Conservation (phyloP, 345 rosid genomes). For the Populus davidiana region DNA sequence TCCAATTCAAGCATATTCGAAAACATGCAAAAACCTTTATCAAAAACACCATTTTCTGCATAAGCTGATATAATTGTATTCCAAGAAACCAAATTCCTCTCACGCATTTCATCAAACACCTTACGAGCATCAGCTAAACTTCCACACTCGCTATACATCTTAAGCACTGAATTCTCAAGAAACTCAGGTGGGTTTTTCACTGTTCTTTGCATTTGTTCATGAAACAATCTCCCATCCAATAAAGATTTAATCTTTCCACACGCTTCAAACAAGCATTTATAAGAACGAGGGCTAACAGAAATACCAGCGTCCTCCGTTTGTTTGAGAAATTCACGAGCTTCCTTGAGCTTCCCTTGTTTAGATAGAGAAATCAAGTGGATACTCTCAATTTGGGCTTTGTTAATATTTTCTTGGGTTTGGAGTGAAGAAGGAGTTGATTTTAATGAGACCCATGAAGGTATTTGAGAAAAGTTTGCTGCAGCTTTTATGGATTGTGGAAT, state of each 20-base stretch:
- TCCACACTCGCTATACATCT: conserved; percentile 53
- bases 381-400: conserved; percentile 53
- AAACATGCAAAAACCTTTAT: conserved; percentile 42
- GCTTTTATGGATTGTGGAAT: conserved; percentile 20
- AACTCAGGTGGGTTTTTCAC: conserved; percentile 31
- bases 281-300: conserved; percentile 37
- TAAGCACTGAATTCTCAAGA: conserved; percentile 44
- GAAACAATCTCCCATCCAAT: conserved; percentile 48
- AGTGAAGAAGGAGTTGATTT: conserved; percentile 31
- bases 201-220: conserved; percentile 29
- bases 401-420: conserved; percentile 17
- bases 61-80: conserved; percentile 51
- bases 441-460: conserved; percentile 64
- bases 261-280: conserved; percentile 42
- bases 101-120: conserved; percentile 61
- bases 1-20: conserved; percentile 39
- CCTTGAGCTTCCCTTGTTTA: conserved; percentile 54
- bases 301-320: conserved; percentile 55
- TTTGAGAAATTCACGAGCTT: conserved; percentile 54
- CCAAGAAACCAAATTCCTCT: conserved; percentile 43
- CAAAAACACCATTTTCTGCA: conserved; percentile 31
- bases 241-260: conserved; percentile 43
- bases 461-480: conserved; percentile 41
- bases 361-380: conserved; percentile 53
- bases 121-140: conserved; percentile 52